Evolutionary conservation across 2,329 filamentous ascomycete species (phyloP).

Genomic region (Dryadomyces sulphureus): DNA sequence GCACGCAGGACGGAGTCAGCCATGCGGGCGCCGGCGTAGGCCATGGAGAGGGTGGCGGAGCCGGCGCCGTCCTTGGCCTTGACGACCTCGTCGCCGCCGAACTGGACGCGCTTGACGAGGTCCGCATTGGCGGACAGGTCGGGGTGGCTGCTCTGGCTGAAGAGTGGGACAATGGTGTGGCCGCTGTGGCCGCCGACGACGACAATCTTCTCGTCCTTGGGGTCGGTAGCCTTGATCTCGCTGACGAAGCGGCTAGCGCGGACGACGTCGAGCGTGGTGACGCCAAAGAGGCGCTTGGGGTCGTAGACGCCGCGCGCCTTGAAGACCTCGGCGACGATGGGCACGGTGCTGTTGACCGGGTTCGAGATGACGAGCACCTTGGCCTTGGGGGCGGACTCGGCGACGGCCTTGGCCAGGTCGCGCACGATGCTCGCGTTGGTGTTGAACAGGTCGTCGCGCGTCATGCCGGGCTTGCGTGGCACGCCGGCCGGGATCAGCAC

Average conservation of each 20-base stretch:
- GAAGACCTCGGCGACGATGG: constrained; percentile 94
- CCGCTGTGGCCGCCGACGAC: constrained; percentile 96
- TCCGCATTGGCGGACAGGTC: constrained; percentile 64
- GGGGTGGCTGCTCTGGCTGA: constrained; percentile 83
- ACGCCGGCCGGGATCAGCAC: constrained; percentile 97
- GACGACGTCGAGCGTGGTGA: constrained; percentile 97
- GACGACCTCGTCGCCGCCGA: constrained; percentile 97
- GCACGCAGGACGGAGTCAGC: constrained; percentile 91
- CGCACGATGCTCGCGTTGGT: constrained; percentile 99
- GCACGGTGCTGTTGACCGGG: constrained; percentile 99
- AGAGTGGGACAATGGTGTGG: constrained; percentile 94
- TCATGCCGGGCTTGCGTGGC: constrained; percentile 98
- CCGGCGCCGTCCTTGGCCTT: constrained; percentile 97
- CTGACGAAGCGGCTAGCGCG: constrained; percentile 96
- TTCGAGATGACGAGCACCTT: constrained; percentile 97
- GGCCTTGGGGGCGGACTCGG: constrained; percentile 76
- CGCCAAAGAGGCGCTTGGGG: constrained; percentile 97
- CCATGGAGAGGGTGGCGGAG: constrained; percentile 96
- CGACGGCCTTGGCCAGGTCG: constrained; percentile 89
- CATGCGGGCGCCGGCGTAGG: constrained; percentile 74
- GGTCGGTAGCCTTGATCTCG: constrained; percentile 82
- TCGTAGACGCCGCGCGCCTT: constrained; percentile 94
- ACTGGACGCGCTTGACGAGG: constrained; percentile 91
- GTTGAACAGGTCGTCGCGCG: constrained; percentile 99
- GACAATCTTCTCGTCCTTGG: constrained; percentile 83